Percentiles rank a stretch among this genome's conserved stretches.
Conservation (phyloP, 768 basidiomycete genomes). For the Kockovaella imperatae region DNA sequence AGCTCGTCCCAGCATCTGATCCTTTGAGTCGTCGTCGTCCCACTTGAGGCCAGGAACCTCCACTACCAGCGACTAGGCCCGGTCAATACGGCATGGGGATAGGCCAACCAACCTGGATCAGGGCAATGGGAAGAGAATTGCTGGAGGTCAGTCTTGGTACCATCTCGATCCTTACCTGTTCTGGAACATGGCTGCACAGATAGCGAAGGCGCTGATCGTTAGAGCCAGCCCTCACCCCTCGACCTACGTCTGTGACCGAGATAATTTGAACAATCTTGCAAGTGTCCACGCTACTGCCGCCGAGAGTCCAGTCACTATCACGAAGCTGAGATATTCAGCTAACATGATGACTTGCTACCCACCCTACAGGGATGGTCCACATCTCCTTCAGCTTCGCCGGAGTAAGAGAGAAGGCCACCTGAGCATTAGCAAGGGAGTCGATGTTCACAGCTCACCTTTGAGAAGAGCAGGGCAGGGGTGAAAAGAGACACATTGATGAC, state of each 20-base stretch:
- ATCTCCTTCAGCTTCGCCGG: slow-evolving; percentile 50
- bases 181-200: slow-evolving; percentile 44
- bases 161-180: slow-evolving; percentile 28
- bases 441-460: slow-evolving; percentile 53
- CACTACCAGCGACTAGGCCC: slow-evolving; percentile 63
- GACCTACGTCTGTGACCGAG: slow-evolving; percentile 64
- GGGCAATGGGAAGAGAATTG: slow-evolving; percentile 86
- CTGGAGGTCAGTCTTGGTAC: slow-evolving; percentile 56
- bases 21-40: slow-evolving; percentile 67
- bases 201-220: slow-evolving; percentile 40
- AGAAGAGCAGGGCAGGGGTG: slow-evolving; percentile 64
- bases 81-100: not conserved
- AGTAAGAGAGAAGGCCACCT: slow-evolving; percentile 74
- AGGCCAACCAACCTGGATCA: slow-evolving; percentile 52
- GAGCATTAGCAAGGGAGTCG: not conserved
- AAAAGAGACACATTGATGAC: slow-evolving; percentile 72
- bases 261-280: slow-evolving; percentile 59
- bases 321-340: slow-evolving; percentile 54
- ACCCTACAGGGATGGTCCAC: slow-evolving; percentile 45
- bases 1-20: slow-evolving; percentile 78
- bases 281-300: slow-evolving; percentile 61
- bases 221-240: slow-evolving; percentile 1
- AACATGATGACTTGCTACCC: slow-evolving; percentile 8
- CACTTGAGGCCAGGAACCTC: slow-evolving; percentile 77
- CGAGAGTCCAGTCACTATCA: slow-evolving; percentile 64